Evolutionary conservation across 331 rosid genomes (phyloP).

Genomic region (Pyrus hybrid): DNA sequence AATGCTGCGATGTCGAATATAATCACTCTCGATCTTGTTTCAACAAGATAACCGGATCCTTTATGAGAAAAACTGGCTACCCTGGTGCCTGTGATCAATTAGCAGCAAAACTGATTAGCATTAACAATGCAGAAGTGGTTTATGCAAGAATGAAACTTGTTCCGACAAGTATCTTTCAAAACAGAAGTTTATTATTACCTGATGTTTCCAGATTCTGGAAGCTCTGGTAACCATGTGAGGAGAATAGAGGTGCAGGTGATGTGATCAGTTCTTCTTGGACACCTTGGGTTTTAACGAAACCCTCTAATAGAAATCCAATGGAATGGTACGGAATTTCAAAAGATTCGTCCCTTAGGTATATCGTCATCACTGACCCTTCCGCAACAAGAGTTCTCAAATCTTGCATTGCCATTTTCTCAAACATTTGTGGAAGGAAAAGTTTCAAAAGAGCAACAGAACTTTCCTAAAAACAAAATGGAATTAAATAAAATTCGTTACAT

Average conservation of each 20-base stretch:
- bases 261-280: slow-evolving; percentile 47
- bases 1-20: too few species aligned
- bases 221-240: slow-evolving; percentile 52
- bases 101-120: neutral
- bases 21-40: too few species aligned
- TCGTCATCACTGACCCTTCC: slow-evolving; percentile 53
- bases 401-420: slow-evolving; percentile 74
- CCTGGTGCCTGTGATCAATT: slow-evolving; percentile 32
- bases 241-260: slow-evolving; percentile 69
- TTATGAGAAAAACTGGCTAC: slow-evolving; percentile 51
- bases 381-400: slow-evolving; percentile 73
- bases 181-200: slow-evolving; percentile 28
- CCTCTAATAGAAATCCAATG: slow-evolving; percentile 74
- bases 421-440: slow-evolving; percentile 72
- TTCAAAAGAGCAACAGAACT: slow-evolving; percentile 75
- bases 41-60: slow-evolving; percentile 52
- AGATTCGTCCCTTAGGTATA: slow-evolving; percentile 53
- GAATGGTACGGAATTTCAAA: slow-evolving; percentile 73
- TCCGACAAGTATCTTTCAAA: neutral
- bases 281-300: slow-evolving; percentile 56
- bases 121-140: too few species aligned
- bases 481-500: neutral
- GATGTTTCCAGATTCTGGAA: slow-evolving; percentile 42
- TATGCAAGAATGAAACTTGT: too few species aligned
- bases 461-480: slow-evolving; percentile 38